A percentile compares a stretch with the other conserved stretches of the same genome.
These are phyloP conservation scores for Telopea speciosissima DNA, from an alignment of 177 flowering plant species.

Conservation along the genomic window DNA sequence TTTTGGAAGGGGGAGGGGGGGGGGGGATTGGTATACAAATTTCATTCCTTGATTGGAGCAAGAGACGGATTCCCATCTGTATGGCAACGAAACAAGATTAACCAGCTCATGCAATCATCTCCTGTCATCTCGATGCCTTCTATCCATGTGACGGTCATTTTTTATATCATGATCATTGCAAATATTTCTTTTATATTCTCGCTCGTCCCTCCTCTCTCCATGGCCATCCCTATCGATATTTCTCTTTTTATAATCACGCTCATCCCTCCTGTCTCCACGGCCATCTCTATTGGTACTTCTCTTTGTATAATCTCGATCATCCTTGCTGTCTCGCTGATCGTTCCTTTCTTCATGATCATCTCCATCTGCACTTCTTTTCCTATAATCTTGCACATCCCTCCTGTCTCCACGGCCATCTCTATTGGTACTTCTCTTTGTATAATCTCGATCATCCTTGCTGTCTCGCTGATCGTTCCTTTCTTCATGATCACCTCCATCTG, in stretches of 20 bases:
- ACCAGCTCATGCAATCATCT: background rate
- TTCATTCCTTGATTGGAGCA: too few relatives aligned
- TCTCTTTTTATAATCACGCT: slow-evolving; percentile 15
- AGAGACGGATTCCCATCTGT: too few relatives aligned
- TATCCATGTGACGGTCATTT: slow-evolving; percentile 1
- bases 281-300: background rate
- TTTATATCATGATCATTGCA: background rate
- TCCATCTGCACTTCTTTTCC: slow-evolving; percentile 9
- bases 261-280: slow-evolving; percentile 7
- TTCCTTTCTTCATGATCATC: background rate
- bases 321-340: too few relatives aligned
- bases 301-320: background rate
- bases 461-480: background rate
- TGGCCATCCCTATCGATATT: background rate
- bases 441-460: slow-evolving; percentile 3
- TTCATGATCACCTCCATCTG: slow-evolving; percentile 11
- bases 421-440: slow-evolving; percentile 6
- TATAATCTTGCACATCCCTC: slow-evolving; percentile 14
- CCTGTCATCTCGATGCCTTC: slow-evolving; percentile 5
- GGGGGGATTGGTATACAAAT: too few relatives aligned
- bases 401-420: slow-evolving; percentile 5
- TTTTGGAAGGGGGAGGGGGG: too few relatives aligned
- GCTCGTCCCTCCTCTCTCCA: slow-evolving; percentile 3
- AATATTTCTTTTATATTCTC: slow-evolving; percentile 6
- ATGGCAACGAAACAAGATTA: too few relatives aligned